Conservation (phyloP, 2,329 filamentous ascomycete genomes). For the Cryphonectria nitschkei region DNA sequence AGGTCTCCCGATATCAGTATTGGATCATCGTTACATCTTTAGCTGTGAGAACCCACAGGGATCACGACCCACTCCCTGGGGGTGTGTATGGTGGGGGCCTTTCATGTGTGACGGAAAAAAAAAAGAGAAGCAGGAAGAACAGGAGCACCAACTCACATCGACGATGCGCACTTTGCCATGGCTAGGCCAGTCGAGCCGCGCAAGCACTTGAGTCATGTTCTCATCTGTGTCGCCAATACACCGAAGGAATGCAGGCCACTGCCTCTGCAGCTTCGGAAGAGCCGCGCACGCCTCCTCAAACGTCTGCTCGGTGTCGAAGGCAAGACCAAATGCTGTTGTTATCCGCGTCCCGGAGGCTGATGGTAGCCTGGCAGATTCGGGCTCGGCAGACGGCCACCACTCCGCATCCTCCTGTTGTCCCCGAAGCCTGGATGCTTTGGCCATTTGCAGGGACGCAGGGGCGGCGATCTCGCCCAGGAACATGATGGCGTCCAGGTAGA, state of each 20-base stretch:
- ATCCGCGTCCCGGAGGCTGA: neutral
- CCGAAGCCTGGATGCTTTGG: constrained; percentile 32
- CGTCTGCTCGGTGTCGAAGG: neutral
- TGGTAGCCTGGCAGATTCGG: neutral
- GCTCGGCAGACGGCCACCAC: neutral
- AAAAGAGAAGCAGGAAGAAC: neutral
- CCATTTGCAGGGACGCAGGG: constrained; percentile 42
- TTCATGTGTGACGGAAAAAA: neutral
- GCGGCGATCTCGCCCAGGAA: constrained; percentile 43
- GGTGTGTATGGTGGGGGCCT: neutral
- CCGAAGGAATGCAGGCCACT: constrained; percentile 39
- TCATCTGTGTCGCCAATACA: constrained; percentile 27
- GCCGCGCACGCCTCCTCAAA: constrained; percentile 25
- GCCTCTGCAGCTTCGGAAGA: constrained; percentile 37
- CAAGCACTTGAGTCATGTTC: constrained; percentile 34
- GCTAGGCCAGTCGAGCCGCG: constrained; percentile 36
- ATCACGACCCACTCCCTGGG: neutral
- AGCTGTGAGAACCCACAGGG: neutral
- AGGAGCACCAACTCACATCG: constrained; percentile 30
- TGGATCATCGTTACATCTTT: neutral
- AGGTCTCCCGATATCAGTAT: neutral
- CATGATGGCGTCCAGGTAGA: constrained; percentile 42
- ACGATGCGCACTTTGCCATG: constrained; percentile 37
- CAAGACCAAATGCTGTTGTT: neutral
- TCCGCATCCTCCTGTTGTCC: constrained; percentile 1